Evolutionary conservation across 495 filamentous ascomycete species (phyloP).

Genomic region (Aspergillus haitiensis): DNA sequence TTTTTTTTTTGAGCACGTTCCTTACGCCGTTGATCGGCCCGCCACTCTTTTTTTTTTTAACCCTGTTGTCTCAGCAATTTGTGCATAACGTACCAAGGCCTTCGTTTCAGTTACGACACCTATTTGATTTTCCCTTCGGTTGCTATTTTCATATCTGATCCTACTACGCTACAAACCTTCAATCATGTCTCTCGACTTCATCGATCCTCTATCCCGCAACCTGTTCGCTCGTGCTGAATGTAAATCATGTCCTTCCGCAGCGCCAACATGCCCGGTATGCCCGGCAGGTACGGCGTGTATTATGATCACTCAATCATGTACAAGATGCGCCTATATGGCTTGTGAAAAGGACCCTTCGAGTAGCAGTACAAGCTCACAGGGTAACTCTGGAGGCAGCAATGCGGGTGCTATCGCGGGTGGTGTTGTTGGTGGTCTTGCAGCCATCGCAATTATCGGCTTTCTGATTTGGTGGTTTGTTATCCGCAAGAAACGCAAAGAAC

Average conservation of each 20-base stretch:
- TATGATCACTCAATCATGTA: slow-evolving; percentile 55
- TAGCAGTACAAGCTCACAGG: slow-evolving; percentile 30
- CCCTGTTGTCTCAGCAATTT: background rate
- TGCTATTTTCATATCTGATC: slow-evolving; percentile 7
- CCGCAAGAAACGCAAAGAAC: slow-evolving; percentile 69
- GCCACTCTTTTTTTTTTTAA: slow-evolving; percentile 24
- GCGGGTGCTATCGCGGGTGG: slow-evolving; percentile 82
- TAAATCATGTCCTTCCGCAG: slow-evolving; percentile 37
- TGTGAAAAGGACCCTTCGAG: slow-evolving; percentile 51
- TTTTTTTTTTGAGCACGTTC: slow-evolving; percentile 20
- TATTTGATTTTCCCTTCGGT: background rate
- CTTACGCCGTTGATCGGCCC: slow-evolving; percentile 36
- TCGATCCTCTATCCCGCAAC: slow-evolving; percentile 27
- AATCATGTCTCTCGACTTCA: slow-evolving; percentile 34
- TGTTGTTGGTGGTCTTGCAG: slow-evolving; percentile 72
- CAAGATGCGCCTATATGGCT: slow-evolving; percentile 55
- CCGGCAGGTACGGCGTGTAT: slow-evolving; percentile 52
- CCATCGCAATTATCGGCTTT: slow-evolving; percentile 68
- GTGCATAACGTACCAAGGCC: slow-evolving; percentile 7
- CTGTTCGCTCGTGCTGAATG: slow-evolving; percentile 42
- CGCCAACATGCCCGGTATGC: slow-evolving; percentile 55
- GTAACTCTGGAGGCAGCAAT: slow-evolving; percentile 52
- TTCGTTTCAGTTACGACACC: slow-evolving; percentile 14
- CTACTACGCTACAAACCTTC: slow-evolving; percentile 6
- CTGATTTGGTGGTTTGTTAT: slow-evolving; percentile 86